Base-by-base conservation (phyloP, 2,329 filamentous ascomycete species). In the Aureobasidium melanogenum region DNA sequence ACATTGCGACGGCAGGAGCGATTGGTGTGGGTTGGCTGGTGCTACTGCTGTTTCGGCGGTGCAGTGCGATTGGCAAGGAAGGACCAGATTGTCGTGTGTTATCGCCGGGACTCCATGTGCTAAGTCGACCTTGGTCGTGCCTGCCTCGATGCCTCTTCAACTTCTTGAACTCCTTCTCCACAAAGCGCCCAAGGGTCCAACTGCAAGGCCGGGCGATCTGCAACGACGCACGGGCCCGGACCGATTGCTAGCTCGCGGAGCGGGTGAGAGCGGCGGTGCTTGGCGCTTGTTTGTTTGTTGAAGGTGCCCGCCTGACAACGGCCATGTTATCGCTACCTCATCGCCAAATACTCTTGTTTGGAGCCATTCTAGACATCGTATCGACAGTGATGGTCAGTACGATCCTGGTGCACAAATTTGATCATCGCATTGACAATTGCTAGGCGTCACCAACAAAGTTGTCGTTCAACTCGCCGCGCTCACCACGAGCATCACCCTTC, bases 401-500 rank as follows among this genome's bases (percentile, higher is more conserved):
- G 3, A 22, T 6, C 3, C 9, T 30, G n/a, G 1, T 12, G 5
- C 8, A 19, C 19, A 2, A 1, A 6, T 32, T 14, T 4, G n/a
- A 19, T 2, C 24, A 26, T 12, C 3, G 10, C 17, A 43, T 26
- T 55, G 36, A 55, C 38, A 15, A 10, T 1, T 3, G 6, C 19
- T 34, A 59, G 55, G 19, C 61, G 14, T 63, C 61, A 30, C 61
- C 54, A n/a, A 50, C 55, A 39, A 63, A 52, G 34, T 38, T 78
- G 63, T 76, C 75, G 67, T 76, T 76, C 70, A 74, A 73, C 66
- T 75, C 72, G 67, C 70, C 72, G 30, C 75, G 76, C 67, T 75
- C 72, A 67, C 70, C 72, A 17, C 74, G 76, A 64, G 71, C 74
- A 50, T 78, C 76, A 61, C 76, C 76, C 46, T 78, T 78, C 65